These are phyloP conservation scores for Neoarthrinium moseri DNA, from an alignment of 2,329 filamentous ascomycete genomes.

Conservation along the genomic window DNA sequence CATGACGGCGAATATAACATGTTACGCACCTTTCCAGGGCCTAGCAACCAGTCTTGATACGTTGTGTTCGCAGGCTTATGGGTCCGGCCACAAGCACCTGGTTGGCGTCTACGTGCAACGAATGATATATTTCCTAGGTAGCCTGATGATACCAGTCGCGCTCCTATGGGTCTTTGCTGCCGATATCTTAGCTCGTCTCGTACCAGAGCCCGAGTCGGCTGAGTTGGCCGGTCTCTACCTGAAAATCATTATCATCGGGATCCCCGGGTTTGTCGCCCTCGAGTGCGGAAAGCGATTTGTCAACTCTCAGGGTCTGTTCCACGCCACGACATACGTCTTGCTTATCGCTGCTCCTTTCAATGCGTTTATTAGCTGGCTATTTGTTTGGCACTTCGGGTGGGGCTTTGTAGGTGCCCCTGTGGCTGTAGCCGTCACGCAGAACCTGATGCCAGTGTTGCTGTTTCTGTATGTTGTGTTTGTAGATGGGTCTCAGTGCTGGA, in stretches of 20 bases:
- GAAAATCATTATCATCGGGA: slow-evolving; percentile 66
- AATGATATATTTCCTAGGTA: slow-evolving; percentile 75
- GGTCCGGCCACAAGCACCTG: slow-evolving; percentile 83
- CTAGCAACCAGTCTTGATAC: slow-evolving; percentile 89
- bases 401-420: slow-evolving; percentile 78
- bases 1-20: slow-evolving; percentile 80
- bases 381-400: slow-evolving; percentile 69
- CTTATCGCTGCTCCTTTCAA: slow-evolving; percentile 76
- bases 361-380: slow-evolving; percentile 73
- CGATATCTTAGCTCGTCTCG: slow-evolving; percentile 60
- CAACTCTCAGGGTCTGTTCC: slow-evolving; percentile 79
- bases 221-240: slow-evolving; percentile 72
- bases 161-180: slow-evolving; percentile 68
- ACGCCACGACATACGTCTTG: slow-evolving; percentile 75
- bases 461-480: slow-evolving; percentile 73
- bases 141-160: slow-evolving; percentile 69
- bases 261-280: slow-evolving; percentile 74
- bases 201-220: slow-evolving; percentile 71
- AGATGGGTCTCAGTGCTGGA: slow-evolving; percentile 75
- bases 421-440: slow-evolving; percentile 74
- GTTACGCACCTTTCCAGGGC: slow-evolving; percentile 77
- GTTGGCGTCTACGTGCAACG: slow-evolving; percentile 82
- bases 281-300: slow-evolving; percentile 78
- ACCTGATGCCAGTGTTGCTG: slow-evolving; percentile 69
- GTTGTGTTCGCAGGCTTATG: slow-evolving; percentile 90